Base-by-base conservation (phyloP, 768 basidiomycete species). In the Mycena amicta region DNA sequence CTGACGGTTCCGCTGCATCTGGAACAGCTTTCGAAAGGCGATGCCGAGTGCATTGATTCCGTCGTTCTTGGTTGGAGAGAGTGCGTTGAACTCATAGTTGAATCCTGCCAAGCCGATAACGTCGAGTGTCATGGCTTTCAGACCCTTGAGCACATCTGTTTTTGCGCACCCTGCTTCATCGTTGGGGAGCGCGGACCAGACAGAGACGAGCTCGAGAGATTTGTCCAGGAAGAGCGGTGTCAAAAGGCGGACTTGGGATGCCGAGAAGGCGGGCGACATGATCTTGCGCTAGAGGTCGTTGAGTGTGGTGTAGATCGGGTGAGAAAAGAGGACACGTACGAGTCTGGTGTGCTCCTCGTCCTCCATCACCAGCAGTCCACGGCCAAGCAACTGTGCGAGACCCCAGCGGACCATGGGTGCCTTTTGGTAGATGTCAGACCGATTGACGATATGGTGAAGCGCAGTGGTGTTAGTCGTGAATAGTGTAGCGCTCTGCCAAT, bases 91-190 rank as follows among this genome's bases (percentile, higher is more conserved):
- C 15, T 30, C 39, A 4, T 29, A 18, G 1, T 5, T 18, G n/a
- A 6, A 45, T 2, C 61, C 61, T 8, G 62, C 62, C 2, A 49
- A 50, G 1, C 62, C 62, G 29, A 63, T 63, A 20, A 56, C 37
- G 28, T 86, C 86, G 12, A 86, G 72, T 3, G 84, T 85, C 5
- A 80, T 75, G 30, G 77, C 77, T 6, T 75, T 76, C 2, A 85
- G 70, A 75, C 78, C 84, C 1, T 69, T 59, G 50, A 80, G 65
- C 6, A 82, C 77, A 37, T 88, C 83, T 39, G 83, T 64, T 4
- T 68, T 56, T 1, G 29, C 57, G 5, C 13, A 30, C 28, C 13
- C 59, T 8, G 16, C 18, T 2, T 20, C 5, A 25, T 33, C 40
- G 4, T 18, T 5, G 2, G 28, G 30, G 25, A 52, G 23, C n/a